Evolutionary conservation across 1,284 basidiomycete species (phyloP).

Genomic region (Butyriboletus appendiculatus): DNA sequence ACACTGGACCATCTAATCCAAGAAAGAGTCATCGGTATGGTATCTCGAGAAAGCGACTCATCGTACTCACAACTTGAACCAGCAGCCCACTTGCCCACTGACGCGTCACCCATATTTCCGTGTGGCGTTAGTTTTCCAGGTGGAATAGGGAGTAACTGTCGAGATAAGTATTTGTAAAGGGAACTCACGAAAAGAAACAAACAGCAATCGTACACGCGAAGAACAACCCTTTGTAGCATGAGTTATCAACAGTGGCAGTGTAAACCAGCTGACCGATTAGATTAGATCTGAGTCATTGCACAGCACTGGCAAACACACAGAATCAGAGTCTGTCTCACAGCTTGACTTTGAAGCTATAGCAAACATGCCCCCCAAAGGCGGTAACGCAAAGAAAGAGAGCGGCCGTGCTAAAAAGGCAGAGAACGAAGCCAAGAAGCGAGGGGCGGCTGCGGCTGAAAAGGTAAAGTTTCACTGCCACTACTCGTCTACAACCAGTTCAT

Average conservation of each 20-base stretch:
- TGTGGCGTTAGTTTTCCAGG: background rate
- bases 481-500: constrained; percentile 4
- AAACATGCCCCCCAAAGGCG: constrained; percentile 80
- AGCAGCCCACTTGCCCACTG: constrained; percentile 33
- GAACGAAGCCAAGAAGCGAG: constrained; percentile 81
- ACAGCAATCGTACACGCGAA: constrained; percentile 3
- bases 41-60: background rate
- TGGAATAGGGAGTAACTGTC: background rate
- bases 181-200: background rate
- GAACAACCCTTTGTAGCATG: constrained; percentile 11
- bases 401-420: constrained; percentile 92
- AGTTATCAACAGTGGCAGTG: constrained; percentile 30
- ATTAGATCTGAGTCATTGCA: constrained; percentile 32
- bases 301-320: constrained; percentile 10
- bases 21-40: background rate
- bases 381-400: constrained; percentile 87
- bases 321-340: constrained; percentile 1
- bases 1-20: constrained; percentile 68
- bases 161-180: background rate
- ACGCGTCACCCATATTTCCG: constrained; percentile 26
- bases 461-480: constrained; percentile 37
- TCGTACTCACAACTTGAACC: constrained; percentile 33
- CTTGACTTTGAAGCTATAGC: background rate
- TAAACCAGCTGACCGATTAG: constrained; percentile 19
- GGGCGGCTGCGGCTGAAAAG: constrained; percentile 56